These are phyloP conservation scores for Tuber microsphaerosporum DNA, from an alignment of 495 filamentous ascomycete species.

Conservation along the genomic window DNA sequence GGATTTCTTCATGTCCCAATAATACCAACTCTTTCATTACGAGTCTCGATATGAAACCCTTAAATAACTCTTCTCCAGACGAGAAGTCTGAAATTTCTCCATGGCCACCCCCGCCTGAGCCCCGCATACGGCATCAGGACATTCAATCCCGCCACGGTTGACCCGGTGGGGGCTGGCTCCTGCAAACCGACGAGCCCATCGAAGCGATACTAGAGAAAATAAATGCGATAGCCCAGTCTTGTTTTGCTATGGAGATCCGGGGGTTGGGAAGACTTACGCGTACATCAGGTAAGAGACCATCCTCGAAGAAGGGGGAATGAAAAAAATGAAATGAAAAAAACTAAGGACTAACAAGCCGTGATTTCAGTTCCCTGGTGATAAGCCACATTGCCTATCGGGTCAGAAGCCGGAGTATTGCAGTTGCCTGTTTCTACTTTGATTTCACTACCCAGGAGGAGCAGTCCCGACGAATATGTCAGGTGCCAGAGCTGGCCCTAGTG, in stretches of 20 bases:
- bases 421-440: slow-evolving; percentile 4
- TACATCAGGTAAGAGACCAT: background rate
- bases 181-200: background rate
- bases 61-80: background rate
- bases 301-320: background rate
- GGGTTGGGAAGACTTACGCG: background rate
- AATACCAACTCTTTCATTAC: background rate
- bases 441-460: background rate
- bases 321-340: background rate
- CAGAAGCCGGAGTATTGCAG: background rate
- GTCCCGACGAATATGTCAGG: background rate
- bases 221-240: background rate
- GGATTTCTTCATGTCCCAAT: background rate
- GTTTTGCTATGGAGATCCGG: background rate
- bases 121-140: slow-evolving; percentile 3
- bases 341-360: background rate
- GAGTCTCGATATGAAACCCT: slow-evolving; percentile 1
- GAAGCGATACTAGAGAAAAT: background rate
- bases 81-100: background rate
- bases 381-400: background rate
- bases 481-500: background rate
- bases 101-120: background rate
- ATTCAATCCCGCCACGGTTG: background rate
- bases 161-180: background rate
- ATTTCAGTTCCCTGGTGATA: background rate